These are phyloP conservation scores for Schizophyllum amplum DNA, from an alignment of 1,284 basidiomycete genomes.

Conservation along the genomic window DNA sequence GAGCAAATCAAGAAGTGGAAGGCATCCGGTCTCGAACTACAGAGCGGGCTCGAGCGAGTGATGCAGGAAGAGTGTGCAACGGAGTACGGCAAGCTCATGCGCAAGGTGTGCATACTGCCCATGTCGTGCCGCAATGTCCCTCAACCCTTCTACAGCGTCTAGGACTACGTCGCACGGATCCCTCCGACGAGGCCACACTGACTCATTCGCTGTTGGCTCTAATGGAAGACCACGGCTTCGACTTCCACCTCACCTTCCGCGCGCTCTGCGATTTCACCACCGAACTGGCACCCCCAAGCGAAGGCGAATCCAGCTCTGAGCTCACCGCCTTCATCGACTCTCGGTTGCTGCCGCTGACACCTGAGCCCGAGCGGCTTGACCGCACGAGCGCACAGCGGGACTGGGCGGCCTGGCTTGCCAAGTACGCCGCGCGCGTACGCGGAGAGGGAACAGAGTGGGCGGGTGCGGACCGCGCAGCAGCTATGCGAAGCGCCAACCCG, in stretches of 20 bases:
- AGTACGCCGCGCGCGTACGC: conserved; percentile 55
- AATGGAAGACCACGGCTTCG: conserved; percentile 63
- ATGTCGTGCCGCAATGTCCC: background rate
- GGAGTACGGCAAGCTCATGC: conserved; percentile 61
- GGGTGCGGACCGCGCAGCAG: conserved; percentile 25
- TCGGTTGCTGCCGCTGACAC: conserved; percentile 38
- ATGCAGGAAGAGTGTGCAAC: conserved; percentile 46
- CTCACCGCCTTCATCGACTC: conserved; percentile 37
- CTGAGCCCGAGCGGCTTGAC: conserved; percentile 36
- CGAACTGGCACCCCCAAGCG: conserved; percentile 23
- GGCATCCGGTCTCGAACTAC: conserved; percentile 41
- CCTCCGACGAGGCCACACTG: conserved; percentile 53
- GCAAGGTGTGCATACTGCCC: conserved; percentile 40
- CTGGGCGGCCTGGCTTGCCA: conserved; percentile 61
- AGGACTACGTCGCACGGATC: conserved; percentile 48
- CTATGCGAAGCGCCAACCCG: conserved; percentile 54
- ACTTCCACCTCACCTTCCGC: conserved; percentile 82
- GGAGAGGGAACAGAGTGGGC: conserved; percentile 42
- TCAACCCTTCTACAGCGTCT: conserved; percentile 46
- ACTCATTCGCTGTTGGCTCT: conserved; percentile 60
- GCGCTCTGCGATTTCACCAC: conserved; percentile 59
- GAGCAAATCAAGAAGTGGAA: conserved; percentile 60
- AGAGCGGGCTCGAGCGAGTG: conserved; percentile 51
- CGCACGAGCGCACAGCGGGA: conserved; percentile 35
- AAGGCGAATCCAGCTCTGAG: conserved; percentile 16